Evolutionary conservation across 2,329 filamentous ascomycete species (phyloP).

Genomic region (Tothia fuscella): DNA sequence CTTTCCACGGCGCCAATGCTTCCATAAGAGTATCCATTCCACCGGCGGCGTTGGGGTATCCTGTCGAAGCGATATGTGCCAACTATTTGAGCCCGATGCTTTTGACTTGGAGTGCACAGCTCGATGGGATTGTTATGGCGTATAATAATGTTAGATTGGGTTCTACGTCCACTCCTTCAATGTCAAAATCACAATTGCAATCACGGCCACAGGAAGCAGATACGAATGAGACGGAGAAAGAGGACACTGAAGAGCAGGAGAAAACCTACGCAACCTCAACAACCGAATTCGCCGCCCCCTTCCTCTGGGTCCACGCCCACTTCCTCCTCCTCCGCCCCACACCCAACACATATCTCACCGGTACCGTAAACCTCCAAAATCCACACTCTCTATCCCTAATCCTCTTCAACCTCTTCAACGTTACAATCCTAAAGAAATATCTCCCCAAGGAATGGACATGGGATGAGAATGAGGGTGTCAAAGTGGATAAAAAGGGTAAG

Average conservation of each 20-base stretch:
- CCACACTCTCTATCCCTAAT: constrained; percentile 82
- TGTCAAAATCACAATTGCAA: not conserved
- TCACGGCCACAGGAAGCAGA: no score
- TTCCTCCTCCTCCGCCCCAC: constrained; percentile 72
- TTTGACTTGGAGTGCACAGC: constrained; percentile 62
- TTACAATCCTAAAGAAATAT: constrained; percentile 65
- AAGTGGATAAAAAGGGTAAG: constrained; percentile 16
- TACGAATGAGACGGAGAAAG: constrained; percentile 9
- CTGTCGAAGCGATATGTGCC: constrained; percentile 58
- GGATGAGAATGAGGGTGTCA: constrained; percentile 20
- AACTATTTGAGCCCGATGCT: constrained; percentile 66
- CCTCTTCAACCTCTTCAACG: constrained; percentile 86
- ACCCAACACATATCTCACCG: constrained; percentile 63
- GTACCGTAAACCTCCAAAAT: constrained; percentile 72
- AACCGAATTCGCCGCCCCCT: constrained; percentile 77
- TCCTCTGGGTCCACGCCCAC: constrained; percentile 79
- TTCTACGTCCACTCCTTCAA: constrained; percentile 39
- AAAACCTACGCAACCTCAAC: constrained; percentile 34
- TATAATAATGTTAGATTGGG: constrained; percentile 59
- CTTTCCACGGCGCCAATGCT: constrained; percentile 1
- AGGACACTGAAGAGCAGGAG: constrained; percentile 10
- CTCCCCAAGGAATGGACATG: constrained; percentile 73
- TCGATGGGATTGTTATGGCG: constrained; percentile 62
- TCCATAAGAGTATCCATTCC: constrained; percentile 7
- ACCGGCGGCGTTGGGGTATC: constrained; percentile 23